phyloP scores from a whole-genome alignment of 176 grass and related monocot species.

The Carex pumila region DNA sequence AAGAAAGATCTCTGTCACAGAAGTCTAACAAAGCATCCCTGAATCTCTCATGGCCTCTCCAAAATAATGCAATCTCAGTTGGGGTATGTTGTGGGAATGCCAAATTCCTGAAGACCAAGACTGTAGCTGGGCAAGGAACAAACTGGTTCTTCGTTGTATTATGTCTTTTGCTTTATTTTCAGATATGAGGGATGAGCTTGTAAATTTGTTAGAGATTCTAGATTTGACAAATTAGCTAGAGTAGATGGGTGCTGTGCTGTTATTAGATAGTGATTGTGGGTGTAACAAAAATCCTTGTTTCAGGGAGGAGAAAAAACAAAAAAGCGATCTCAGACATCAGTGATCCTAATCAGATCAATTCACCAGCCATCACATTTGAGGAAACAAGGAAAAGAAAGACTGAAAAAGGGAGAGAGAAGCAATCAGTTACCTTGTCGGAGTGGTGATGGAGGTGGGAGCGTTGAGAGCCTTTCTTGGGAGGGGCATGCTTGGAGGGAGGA shows the following conservation, averaged over 20 bases:
- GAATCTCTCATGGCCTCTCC: not conserved
- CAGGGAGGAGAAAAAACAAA: not conserved
- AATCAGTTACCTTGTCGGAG: slow-evolving; percentile 55
- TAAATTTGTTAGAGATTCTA: not conserved
- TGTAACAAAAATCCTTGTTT: not conserved
- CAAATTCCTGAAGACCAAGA: not conserved
- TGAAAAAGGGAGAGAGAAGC: not conserved
- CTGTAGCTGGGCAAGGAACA: not conserved
- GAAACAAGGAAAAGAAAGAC: not conserved
- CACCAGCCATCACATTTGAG: not conserved
- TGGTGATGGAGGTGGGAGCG: slow-evolving; percentile 45
- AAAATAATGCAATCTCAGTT: not conserved
- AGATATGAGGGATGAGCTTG: not conserved
- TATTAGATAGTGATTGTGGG: not conserved
- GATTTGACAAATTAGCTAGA: not conserved
- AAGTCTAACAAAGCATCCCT: not conserved
- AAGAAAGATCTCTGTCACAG: not conserved
- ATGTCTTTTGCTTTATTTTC: not conserved
- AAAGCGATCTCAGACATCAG: not conserved
- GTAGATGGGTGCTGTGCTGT: not conserved
- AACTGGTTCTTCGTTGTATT: not conserved
- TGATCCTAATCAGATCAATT: not conserved
- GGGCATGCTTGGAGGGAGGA: slow-evolving; percentile 13
- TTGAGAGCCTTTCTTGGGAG: slow-evolving; percentile 35
- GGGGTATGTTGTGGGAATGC: not conserved